These are phyloP conservation scores for Metarhizium brunneum DNA, from an alignment of 2,329 filamentous ascomycete species.

Conservation along the genomic window DNA sequence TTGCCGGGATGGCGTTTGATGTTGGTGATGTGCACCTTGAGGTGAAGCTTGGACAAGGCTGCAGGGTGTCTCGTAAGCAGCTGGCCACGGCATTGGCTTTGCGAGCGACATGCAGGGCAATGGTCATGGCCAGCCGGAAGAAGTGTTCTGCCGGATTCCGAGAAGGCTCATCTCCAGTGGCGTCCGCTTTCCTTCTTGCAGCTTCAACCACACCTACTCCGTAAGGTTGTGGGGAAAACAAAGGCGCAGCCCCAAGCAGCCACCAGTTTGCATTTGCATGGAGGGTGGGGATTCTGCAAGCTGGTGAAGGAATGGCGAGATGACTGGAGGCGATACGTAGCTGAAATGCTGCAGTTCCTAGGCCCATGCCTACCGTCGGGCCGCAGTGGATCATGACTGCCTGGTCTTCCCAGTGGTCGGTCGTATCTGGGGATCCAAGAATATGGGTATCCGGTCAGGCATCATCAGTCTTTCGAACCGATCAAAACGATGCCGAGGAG, in stretches of 20 bases:
- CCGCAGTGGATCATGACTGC: constrained; percentile 3
- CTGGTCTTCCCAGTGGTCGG: neutral
- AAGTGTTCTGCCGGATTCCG: constrained; percentile 12
- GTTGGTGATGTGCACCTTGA: neutral
- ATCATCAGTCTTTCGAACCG: neutral
- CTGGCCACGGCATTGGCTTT: neutral
- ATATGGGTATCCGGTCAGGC: neutral
- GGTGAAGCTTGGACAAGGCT: constrained; percentile 14
- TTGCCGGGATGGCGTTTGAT: neutral
- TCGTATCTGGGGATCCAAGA: neutral
- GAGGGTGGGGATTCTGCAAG: neutral
- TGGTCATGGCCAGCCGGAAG: constrained; percentile 2
- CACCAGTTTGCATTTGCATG: no score
- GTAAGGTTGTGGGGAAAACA: no score
- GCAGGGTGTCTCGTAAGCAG: constrained; percentile 16
- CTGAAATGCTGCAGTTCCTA: neutral
- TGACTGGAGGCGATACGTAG: neutral
- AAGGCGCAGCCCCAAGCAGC: no score
- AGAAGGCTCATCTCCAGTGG: neutral
- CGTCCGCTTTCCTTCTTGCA: no score
- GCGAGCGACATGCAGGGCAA: neutral
- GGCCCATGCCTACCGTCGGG: neutral
- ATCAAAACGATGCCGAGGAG: no score
- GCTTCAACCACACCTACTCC: no score
- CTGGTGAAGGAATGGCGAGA: neutral